phyloP scores from a whole-genome alignment of 1,284 basidiomycete genomes.

The Tilletia caries region DNA sequence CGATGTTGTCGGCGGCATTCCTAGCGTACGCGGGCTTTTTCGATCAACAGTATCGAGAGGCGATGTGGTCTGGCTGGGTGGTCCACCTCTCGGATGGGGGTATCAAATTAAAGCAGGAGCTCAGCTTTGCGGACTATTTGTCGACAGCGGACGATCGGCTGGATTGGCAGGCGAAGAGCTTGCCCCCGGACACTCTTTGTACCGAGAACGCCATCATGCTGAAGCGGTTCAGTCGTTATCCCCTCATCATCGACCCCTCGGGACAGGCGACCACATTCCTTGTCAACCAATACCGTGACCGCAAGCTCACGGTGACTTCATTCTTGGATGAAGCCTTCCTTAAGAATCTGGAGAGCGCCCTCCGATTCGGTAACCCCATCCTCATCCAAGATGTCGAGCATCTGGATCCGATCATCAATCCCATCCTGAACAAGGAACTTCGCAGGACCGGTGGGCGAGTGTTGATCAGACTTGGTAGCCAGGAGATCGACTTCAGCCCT shows the following conservation, averaged over 20 bases:
- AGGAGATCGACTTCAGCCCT: slow-evolving; percentile 99
- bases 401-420: slow-evolving; percentile 94
- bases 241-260: slow-evolving; percentile 95
- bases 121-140: slow-evolving; percentile 90
- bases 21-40: slow-evolving; percentile 97
- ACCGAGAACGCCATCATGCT: slow-evolving; percentile 97
- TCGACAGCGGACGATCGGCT: slow-evolving; percentile 96
- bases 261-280: slow-evolving; percentile 96
- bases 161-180: slow-evolving; percentile 88
- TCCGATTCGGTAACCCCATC: slow-evolving; percentile 95
- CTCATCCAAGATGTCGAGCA: slow-evolving; percentile 98
- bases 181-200: slow-evolving; percentile 91
- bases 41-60: slow-evolving; percentile 94
- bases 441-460: slow-evolving; percentile 84
- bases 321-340: slow-evolving; percentile 98
- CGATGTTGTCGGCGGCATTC: slow-evolving; percentile 92
- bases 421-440: slow-evolving; percentile 95
- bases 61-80: slow-evolving; percentile 95
- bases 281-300: slow-evolving; percentile 87
- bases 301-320: slow-evolving; percentile 95
- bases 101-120: slow-evolving; percentile 86
- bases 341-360: slow-evolving; percentile 95
- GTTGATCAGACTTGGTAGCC: slow-evolving; percentile 92
- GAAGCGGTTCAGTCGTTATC: slow-evolving; percentile 95
- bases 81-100: slow-evolving; percentile 81